Evolutionary conservation across 345 rosid genomes (phyloP), one percentile per base, ranked within the genome.

Genomic region (Populus davidiana): DNA sequence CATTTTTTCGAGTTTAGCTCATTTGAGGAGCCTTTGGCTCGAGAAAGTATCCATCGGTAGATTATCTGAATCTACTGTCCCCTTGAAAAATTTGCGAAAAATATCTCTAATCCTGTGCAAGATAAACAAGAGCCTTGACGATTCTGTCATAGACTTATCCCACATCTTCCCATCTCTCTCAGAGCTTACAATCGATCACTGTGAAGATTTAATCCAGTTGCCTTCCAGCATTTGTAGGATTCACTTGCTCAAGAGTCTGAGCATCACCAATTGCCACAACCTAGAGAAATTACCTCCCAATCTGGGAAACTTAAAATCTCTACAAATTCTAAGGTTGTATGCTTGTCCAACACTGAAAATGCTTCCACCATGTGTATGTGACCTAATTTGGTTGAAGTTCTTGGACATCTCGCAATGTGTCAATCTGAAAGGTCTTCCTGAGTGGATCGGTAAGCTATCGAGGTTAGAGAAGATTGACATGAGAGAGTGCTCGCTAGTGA

Each of bases 211-310:
- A 65, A 67, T 76, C 33, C 78, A 83, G 82, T 75, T 96, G 41
- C 98, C 98, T 43, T 17, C 84, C 18, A 86, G 89, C 86, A 83
- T 92, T 41, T 89, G 93, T 71, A 13, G 79, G 8, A 70, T 87
- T 80, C 83, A 70, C 16, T 80, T 86, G 12, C 93, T 96, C 2
- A 80, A 83, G 44, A 87, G 77, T 67, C 88, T 96, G 21, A 93
- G 98, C 82, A 76, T 92, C 83, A 93, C 97, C 67, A 90, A 96
- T 72, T 96, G 98, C 91, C 97, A 93, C 86, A 86, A 86, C 39
- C 78, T 96, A 21, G 72, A 77, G 43, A 85, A 81, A 66, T 83
- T 96, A 62, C 97, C 93, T 5, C 52, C 79, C 17, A 77, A 85
- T 47, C 78, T 93, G 47, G 93, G 93, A 5, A 81, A 81, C 70